Base-by-base conservation (phyloP, 441 rosid genomes). In the Croton laevigatus region DNA sequence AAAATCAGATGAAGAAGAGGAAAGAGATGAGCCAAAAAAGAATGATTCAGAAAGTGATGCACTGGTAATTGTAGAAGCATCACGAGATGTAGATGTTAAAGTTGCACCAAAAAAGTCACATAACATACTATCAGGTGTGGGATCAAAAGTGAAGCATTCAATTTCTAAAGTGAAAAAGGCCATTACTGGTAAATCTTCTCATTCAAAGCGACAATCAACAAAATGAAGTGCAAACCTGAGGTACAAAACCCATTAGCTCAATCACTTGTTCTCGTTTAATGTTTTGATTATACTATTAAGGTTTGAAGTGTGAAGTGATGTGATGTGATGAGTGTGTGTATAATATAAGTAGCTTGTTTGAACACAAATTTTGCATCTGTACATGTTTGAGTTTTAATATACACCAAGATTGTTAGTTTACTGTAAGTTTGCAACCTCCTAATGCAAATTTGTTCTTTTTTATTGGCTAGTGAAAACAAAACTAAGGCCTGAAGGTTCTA, bases 161-260 rank as follows among this genome's bases (percentile, higher is more conserved):
- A 89, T 92, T 79, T 88, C 93, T 51, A 95, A 91, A 78, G 98
- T 95, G 51, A 95, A 84, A 89, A 95, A 95, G 74, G 99, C 85
- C 66, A 88, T 95, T 57, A 88, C 84, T 2, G 92, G 99, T 0
- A 91, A 89, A 78, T 92, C 99, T 69, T 87, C 94, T 71, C 89
- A 85, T 67, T 44, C 95, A 27, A 94, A 91, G 82, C 79, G 87
- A 62, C 78, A 74, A 19, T 81, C 88, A 52, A 84, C 89, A 19
- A 80, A 85, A 70, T 79, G 71, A 83, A 37, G 65, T 6, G 61
- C 53, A 49, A 53, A 75, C 36, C 60, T 22, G 6, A 22, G 40
- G n/a, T 16, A 14, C 69, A 66, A 63, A 34, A 22, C 34, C 27
- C 17, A 7, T 52, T 49, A 10, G 10, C 12, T 57, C 37, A 64